These are phyloP conservation scores for Cardiospermum halicacabum DNA, from an alignment of 345 rosid species.

Conservation along the genomic window DNA sequence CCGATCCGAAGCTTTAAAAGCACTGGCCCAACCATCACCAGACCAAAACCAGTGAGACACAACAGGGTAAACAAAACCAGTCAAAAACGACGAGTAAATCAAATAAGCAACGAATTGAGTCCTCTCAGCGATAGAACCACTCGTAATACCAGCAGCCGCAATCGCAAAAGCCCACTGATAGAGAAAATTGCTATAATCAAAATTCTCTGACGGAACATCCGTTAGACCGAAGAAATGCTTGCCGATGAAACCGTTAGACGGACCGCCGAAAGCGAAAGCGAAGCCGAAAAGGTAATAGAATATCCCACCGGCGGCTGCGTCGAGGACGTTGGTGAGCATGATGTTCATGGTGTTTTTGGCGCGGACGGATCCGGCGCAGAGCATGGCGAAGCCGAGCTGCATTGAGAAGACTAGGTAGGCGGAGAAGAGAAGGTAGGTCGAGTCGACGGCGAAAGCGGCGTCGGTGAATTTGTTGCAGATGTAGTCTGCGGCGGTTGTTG, in stretches of 20 bases:
- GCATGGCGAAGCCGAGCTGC: constrained; percentile 97
- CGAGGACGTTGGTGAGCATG: constrained; percentile 94
- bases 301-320: constrained; percentile 85
- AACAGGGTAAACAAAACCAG: constrained; percentile 88
- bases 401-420: constrained; percentile 89
- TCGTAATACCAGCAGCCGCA: constrained; percentile 91
- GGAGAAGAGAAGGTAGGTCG: constrained; percentile 85
- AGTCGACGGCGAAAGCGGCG: constrained; percentile 65
- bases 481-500: constrained; percentile 48
- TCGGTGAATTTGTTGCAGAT: constrained; percentile 35
- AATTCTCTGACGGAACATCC: constrained; percentile 18
- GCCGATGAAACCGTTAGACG: constrained; percentile 81
- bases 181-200: constrained; percentile 71
- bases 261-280: constrained; percentile 82
- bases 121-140: constrained; percentile 91
- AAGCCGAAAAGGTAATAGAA: constrained; percentile 88
- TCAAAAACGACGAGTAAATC: constrained; percentile 74
- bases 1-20: constrained; percentile 30
- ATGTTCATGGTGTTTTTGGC: constrained; percentile 95
- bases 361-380: constrained; percentile 92
- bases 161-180: constrained; percentile 97
- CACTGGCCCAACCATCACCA: constrained; percentile 78
- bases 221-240: constrained; percentile 60
- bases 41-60: constrained; percentile 97
- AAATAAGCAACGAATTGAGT: constrained; percentile 85